These are phyloP conservation scores for Nannizzia gypsea DNA, from an alignment of 2,329 filamentous ascomycete genomes.

Conservation along the genomic window DNA sequence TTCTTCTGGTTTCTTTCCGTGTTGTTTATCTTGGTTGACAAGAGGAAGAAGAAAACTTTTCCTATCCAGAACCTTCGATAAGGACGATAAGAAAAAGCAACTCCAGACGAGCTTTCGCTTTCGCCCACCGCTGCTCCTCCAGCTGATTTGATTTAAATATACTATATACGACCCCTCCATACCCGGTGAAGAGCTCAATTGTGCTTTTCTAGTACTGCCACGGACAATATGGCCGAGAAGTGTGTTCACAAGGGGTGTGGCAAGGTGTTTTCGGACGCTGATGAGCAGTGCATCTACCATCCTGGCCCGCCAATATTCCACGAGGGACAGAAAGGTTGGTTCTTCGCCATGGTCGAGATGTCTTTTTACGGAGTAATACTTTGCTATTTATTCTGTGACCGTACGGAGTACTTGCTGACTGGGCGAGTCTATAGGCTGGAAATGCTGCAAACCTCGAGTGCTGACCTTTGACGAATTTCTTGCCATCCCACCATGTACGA, in stretches of 20 bases:
- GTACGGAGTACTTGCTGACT: not conserved
- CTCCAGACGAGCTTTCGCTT: not conserved
- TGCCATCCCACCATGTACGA: constrained; percentile 79
- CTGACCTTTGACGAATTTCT: constrained; percentile 98
- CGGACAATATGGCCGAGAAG: constrained; percentile 43
- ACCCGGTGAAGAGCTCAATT: not conserved
- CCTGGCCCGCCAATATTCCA: constrained; percentile 90
- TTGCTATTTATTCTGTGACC: not conserved
- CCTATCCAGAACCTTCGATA: constrained; percentile 15
- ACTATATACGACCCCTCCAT: not conserved
- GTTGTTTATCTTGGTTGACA: not conserved
- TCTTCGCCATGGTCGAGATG: not conserved
- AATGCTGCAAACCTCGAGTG: constrained; percentile 95
- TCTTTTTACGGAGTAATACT: not conserved
- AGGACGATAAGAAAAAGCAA: not conserved
- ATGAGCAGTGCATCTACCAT: constrained; percentile 83
- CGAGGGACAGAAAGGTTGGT: constrained; percentile 90
- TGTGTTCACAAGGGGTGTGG: constrained; percentile 95
- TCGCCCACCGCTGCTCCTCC: not conserved
- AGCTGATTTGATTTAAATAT: not conserved
- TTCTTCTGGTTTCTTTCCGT: not conserved
- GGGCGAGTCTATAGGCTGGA: constrained; percentile 62
- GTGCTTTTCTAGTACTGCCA: not conserved
- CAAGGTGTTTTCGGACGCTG: constrained; percentile 69
- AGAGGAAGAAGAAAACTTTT: not conserved